These are phyloP conservation scores for Hygrocybe punicea DNA, from an alignment of 768 basidiomycete genomes.

Conservation along the genomic window DNA sequence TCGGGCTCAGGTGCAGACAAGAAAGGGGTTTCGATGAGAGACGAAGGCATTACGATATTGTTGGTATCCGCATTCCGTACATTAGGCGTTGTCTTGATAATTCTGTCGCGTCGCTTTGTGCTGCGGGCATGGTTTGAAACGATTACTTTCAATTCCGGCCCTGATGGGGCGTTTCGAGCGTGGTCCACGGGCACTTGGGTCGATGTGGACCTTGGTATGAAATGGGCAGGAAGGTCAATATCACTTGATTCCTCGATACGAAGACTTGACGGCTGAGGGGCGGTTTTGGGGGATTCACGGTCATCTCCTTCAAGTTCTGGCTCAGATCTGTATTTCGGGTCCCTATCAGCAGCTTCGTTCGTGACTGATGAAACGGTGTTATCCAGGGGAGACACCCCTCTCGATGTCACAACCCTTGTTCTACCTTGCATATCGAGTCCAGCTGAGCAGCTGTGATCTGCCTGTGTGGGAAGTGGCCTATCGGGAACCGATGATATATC, in stretches of 20 bases:
- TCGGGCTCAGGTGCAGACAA: not conserved
- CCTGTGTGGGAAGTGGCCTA: too few species aligned
- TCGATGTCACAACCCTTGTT: too few species aligned
- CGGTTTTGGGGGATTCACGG: not conserved
- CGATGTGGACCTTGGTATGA: not conserved
- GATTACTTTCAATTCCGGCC: not conserved
- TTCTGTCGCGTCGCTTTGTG: not conserved
- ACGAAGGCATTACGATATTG: not conserved
- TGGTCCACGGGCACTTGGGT: constrained; percentile 2
- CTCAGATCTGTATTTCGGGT: not conserved
- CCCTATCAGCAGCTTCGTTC: not conserved
- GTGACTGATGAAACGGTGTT: not conserved
- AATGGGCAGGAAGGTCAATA: not conserved
- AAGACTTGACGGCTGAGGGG: not conserved
- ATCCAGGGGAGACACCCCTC: too few species aligned
- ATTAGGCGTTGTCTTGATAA: not conserved
- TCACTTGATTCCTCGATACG: not conserved
- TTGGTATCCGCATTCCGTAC: not conserved
- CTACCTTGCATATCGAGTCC: too few species aligned
- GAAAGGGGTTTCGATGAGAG: not conserved
- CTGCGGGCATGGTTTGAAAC: not conserved
- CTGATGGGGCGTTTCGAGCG: not conserved
- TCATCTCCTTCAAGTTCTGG: not conserved
- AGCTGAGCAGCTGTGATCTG: too few species aligned
- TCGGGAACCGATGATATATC: too few species aligned